Conservation (phyloP, 495 filamentous ascomycete species). For the Pyrenopolyporus hunteri region DNA sequence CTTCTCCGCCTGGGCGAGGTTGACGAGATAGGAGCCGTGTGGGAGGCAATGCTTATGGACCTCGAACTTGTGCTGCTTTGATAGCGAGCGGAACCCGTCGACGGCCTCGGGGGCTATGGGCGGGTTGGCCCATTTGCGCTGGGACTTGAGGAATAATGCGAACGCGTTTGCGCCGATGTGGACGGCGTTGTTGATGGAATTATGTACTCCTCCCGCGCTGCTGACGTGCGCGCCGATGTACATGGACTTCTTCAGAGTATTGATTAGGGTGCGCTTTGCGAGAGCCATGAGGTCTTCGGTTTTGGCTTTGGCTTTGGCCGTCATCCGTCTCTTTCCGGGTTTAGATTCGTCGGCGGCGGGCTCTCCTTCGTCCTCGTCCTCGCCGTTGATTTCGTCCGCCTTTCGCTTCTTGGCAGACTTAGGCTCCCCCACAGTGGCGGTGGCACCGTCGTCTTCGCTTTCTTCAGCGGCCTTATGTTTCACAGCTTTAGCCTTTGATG, state of each 20-base stretch:
- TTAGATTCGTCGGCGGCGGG: slow-evolving; percentile 38
- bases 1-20: slow-evolving; percentile 82
- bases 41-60: slow-evolving; percentile 74
- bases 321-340: slow-evolving; percentile 55
- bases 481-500: slow-evolving; percentile 21
- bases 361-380: slow-evolving; percentile 37
- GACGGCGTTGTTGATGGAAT: slow-evolving; percentile 77
- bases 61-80: slow-evolving; percentile 74
- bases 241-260: slow-evolving; percentile 68
- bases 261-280: slow-evolving; percentile 66
- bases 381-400: slow-evolving; percentile 30
- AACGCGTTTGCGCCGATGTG: slow-evolving; percentile 91
- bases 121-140: slow-evolving; percentile 92
- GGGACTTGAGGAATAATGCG: slow-evolving; percentile 92
- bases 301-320: slow-evolving; percentile 47
- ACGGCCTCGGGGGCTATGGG: slow-evolving; percentile 69
- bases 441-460: background rate
- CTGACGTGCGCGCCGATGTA: slow-evolving; percentile 92
- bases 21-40: slow-evolving; percentile 95
- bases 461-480: slow-evolving; percentile 37
- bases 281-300: slow-evolving; percentile 66
- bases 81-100: slow-evolving; percentile 69
- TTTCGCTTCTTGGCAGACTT: slow-evolving; percentile 47
- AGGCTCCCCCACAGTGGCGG: slow-evolving; percentile 8
- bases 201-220: slow-evolving; percentile 88